phyloP scores from a whole-genome alignment of 2,329 filamentous ascomycete species.

The Capronia coronata region DNA sequence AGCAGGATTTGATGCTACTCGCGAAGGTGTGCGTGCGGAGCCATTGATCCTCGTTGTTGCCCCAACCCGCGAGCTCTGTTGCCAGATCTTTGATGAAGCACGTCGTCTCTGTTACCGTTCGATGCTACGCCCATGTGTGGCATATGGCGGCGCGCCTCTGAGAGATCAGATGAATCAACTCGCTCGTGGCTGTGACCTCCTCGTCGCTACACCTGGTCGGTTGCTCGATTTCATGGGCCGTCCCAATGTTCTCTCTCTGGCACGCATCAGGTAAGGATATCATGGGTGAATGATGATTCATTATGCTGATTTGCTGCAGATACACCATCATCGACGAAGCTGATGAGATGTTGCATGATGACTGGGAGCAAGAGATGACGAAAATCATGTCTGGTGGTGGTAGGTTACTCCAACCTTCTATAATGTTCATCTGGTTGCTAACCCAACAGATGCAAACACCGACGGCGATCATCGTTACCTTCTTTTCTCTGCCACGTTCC shows the following conservation, averaged over 20 bases:
- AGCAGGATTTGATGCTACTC: conserved; percentile 47
- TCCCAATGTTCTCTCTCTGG: conserved; percentile 61
- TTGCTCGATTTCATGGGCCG: conserved; percentile 73
- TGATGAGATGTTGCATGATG: conserved; percentile 76
- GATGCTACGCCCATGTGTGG: conserved; percentile 84
- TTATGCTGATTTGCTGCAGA: conserved; percentile 30
- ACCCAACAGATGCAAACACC: conserved; percentile 59
- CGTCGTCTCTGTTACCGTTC: conserved; percentile 89
- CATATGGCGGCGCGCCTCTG: conserved; percentile 78
- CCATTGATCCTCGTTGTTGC: conserved; percentile 79
- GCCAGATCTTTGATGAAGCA: conserved; percentile 92
- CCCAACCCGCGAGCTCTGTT: conserved; percentile 82
- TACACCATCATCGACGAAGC: conserved; percentile 85
- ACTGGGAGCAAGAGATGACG: conserved; percentile 71
- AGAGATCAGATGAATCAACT: conserved; percentile 65
- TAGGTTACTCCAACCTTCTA: conserved; percentile 42
- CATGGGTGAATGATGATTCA: neutral
- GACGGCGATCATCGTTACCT: conserved; percentile 63
- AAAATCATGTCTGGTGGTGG: conserved; percentile 75
- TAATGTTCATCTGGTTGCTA: conserved; percentile 29
- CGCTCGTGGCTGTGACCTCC: conserved; percentile 75
- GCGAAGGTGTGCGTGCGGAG: conserved; percentile 62
- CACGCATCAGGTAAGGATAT: conserved; percentile 51
- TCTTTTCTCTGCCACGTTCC: conserved; percentile 94
- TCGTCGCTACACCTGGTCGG: conserved; percentile 83